phyloP scores from a whole-genome alignment of 169 alveolate genomes.

The Eimeria nieschulzi region DNA sequence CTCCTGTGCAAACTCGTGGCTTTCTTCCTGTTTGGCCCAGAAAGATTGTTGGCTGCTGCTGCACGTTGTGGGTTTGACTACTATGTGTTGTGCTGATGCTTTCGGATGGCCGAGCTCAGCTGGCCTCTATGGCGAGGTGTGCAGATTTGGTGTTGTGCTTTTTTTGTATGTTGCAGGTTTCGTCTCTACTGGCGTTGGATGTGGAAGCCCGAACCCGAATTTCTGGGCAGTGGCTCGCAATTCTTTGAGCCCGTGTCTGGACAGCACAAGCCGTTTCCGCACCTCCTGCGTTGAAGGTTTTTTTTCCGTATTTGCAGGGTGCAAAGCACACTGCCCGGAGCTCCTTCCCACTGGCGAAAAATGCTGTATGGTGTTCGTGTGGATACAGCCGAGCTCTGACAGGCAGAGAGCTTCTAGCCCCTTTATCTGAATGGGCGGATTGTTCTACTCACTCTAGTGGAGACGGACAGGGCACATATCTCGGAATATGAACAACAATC shows the following conservation, averaged over 20 bases:
- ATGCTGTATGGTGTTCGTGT: constrained; percentile 9
- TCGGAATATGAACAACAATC: constrained; percentile 10
- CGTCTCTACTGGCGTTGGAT: not conserved
- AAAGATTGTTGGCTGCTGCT: too few relatives aligned
- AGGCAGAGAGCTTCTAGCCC: not conserved
- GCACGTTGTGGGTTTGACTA: too few relatives aligned
- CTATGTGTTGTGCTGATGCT: not conserved
- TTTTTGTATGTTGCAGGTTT: constrained; percentile 22
- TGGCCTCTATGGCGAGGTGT: not conserved
- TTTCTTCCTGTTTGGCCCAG: too few relatives aligned
- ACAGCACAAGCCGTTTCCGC: not conserved
- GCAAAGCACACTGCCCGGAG: constrained; percentile 18
- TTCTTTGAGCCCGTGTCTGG: not conserved
- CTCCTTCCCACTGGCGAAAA: constrained; percentile 14
- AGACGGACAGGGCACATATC: not conserved
- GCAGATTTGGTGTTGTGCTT: not conserved
- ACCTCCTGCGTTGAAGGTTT: not conserved
- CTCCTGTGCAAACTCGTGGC: not conserved
- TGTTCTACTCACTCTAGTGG: constrained; percentile 20
- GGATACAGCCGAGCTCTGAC: not conserved
- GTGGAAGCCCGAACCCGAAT: not conserved
- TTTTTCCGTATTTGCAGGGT: not conserved
- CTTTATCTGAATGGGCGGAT: constrained; percentile 41
- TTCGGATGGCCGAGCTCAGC: not conserved
- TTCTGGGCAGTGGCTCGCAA: not conserved